Base-by-base conservation (phyloP, 164 flowering plant genomes). In the Aristolochia fimbriata region DNA sequence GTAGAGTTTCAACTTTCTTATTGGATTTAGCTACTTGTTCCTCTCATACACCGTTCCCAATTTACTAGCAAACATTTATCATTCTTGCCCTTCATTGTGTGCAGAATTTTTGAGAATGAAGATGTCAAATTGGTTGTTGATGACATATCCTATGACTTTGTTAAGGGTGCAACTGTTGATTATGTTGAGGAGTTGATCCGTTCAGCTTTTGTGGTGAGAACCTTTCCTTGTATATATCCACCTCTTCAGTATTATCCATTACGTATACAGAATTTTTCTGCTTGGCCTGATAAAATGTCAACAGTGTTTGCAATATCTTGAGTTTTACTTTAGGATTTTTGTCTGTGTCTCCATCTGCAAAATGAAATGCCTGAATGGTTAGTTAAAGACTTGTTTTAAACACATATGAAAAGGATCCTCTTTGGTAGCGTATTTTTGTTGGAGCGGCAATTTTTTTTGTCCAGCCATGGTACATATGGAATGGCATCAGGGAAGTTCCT, bases 111-210 rank as follows among this genome's bases (percentile, higher is more conserved):
- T 70, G 93, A 88, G 78, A 88, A 55, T 64, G 91, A 87, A 43
- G 99, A 97, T 41, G 90, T 88, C 15, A 94, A 86, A 70, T 68
- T 91, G 79, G 92, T 91, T 59, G 87, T 94, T 1, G 99, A 93
- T 71, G 75, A 83, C 41, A 72, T 88, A 55, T 90, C 99, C 8
- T 82, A 82, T 47, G 96, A 83, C 76, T 85, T 90, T 71, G 96
- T 93, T 11, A 90, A 90, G 74, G 99, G 99, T 15, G 88, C 97
- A 22, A 88, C 96, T 46, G 81, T 93, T 73, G 99, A 93, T 72
- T 93, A 81, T 78, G 96, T 79, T 19, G 96, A 93, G 81, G 99
- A 93, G 83, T 75, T 81, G 45, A 76, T 77, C 31, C 84, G 84
- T 5, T 81, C 88, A 63, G 84, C 88, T 50, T 83, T 83, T 51